Base-by-base conservation (phyloP, 2,329 filamentous ascomycete species). In the Microdochium nivale region DNA sequence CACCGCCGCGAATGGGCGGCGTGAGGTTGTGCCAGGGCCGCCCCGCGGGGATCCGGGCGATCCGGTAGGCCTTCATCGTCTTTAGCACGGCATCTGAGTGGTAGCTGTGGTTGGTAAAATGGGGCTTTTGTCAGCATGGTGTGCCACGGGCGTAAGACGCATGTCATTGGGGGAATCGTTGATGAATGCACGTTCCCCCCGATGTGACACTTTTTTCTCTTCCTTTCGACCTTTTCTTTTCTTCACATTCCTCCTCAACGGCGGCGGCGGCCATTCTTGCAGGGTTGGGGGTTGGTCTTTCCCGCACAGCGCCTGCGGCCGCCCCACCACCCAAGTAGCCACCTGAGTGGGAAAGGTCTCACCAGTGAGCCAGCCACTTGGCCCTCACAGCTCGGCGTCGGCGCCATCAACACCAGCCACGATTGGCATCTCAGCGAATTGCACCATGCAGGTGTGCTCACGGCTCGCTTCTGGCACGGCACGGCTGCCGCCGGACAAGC, bases 1-100 rank as follows among this genome's bases (percentile, higher is more conserved):
- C 60, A 46, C 74, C 73, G 40, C 75, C 73, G 61, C 76, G 72
- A 54, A 84, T 83, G 56, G 81, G 81, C 51, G 81, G 81, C 57
- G 74, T 76, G 58, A 76, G 70, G 66, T 81, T 82, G 54, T 67
- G 65, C 81, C 81, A 85, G 35, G 73, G 40, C n/a, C 21, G 73
- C 55, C 76, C 72, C 51, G 67, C 60, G 47, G 78, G 69, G 61
- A 73, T 76, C 59, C 74, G 76, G 58, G 80, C 81, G 58, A 85
- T 81, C 58, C 78, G 78, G 66, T 76, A 83, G 58, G 75, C 73
- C 63, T 75, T 77, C 79, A 85, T 83, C 49, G 74, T 76, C 48
- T 71, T 69, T 27, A 82, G 63, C 14, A 79, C 79, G 51, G 70
- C 66, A 40, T 69, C 66, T 37, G 72, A 75, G 62, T 85, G 81